A percentile compares a stretch with the other conserved stretches of the same genome.
These are phyloP conservation scores for Polygonum aviculare DNA, from an alignment of 148 eudicot species.

Conservation along the genomic window DNA sequence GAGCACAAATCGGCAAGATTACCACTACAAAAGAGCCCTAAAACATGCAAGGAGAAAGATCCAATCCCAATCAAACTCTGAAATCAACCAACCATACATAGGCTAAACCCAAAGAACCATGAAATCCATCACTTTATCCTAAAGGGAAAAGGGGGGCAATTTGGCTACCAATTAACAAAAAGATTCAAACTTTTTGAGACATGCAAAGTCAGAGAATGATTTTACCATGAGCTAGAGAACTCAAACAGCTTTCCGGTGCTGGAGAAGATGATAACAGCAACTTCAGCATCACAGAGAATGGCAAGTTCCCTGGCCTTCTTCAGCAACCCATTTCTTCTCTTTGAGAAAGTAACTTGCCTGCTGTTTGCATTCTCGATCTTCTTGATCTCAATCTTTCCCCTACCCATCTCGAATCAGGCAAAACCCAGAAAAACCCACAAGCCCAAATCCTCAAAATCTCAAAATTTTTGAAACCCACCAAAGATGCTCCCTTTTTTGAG, in stretches of 20 bases:
- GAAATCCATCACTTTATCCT: neutral
- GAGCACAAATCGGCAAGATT: neutral
- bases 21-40: neutral
- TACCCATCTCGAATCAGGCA: constrained; percentile 29
- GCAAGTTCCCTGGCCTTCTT: constrained; percentile 68
- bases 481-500: neutral
- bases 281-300: constrained; percentile 59
- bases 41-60: neutral
- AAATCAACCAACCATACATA: neutral
- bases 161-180: neutral
- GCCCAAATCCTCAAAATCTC: constrained; percentile 6
- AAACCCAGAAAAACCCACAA: constrained; percentile 20
- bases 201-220: constrained; percentile 11
- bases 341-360: constrained; percentile 68
- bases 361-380: constrained; percentile 63
- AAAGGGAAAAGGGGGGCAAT: neutral
- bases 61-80: neutral
- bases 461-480: neutral
- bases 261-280: constrained; percentile 61
- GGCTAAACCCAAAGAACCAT: neutral
- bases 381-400: constrained; percentile 59
- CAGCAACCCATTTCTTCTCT: constrained; percentile 50
- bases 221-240: constrained; percentile 47
- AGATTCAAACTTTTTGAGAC: neutral
- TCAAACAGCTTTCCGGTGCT: constrained; percentile 61